Evolutionary conservation across 176 grass and related monocot species (phyloP).

Genomic region (Paspalum notatum): DNA sequence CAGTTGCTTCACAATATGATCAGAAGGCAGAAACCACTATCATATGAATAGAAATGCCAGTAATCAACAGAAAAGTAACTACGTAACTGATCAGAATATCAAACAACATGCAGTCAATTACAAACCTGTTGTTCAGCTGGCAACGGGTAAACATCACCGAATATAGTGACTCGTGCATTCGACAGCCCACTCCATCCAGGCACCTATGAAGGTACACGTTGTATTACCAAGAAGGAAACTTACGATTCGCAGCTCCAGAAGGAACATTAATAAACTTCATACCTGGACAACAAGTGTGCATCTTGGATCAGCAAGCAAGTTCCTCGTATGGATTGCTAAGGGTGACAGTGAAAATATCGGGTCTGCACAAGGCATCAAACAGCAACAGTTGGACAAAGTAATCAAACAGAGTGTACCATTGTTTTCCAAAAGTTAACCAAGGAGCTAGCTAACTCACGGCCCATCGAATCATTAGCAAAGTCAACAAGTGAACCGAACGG

Average conservation of each 20-base stretch:
- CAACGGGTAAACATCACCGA: slow-evolving; percentile 90
- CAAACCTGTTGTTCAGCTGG: slow-evolving; percentile 80
- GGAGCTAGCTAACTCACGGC: slow-evolving; percentile 73
- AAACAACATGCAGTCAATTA: slow-evolving; percentile 34
- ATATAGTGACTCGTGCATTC: slow-evolving; percentile 97
- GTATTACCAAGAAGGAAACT: slow-evolving; percentile 1
- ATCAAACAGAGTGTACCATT: not conserved
- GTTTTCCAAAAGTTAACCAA: slow-evolving; percentile 15
- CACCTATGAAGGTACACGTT: slow-evolving; percentile 50
- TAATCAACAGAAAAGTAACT: slow-evolving; percentile 6
- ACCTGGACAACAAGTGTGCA: slow-evolving; percentile 98
- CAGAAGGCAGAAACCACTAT: not conserved
- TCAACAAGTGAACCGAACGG: slow-evolving; percentile 98
- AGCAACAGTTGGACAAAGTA: not conserved
- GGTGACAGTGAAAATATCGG: slow-evolving; percentile 96
- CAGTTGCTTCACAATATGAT: not conserved
- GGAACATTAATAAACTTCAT: slow-evolving; percentile 26
- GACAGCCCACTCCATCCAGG: slow-evolving; percentile 98
- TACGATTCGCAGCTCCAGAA: not conserved
- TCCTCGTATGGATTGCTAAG: slow-evolving; percentile 93
- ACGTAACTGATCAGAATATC: slow-evolving; percentile 16
- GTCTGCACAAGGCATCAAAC: slow-evolving; percentile 52
- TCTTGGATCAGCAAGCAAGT: slow-evolving; percentile 89
- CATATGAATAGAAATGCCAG: slow-evolving; percentile 9
- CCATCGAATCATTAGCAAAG: slow-evolving; percentile 87